Evolutionary conservation across 768 basidiomycete species (phyloP), one percentile per base, ranked within the genome.

Genomic region (Lactarius sp.): DNA sequence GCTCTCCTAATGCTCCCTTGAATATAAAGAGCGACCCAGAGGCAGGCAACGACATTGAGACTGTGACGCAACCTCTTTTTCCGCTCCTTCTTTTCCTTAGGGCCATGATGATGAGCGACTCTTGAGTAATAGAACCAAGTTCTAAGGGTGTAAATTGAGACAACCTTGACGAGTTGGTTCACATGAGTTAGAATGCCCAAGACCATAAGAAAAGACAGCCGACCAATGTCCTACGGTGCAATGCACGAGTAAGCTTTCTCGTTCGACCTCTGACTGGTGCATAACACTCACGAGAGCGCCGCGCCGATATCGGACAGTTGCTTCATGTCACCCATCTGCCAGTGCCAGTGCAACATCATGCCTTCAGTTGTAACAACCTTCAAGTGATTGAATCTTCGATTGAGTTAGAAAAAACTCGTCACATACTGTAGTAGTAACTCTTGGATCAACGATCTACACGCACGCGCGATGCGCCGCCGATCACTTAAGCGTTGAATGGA

Each of bases 11-110:
- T 73, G 27, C 78, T 71, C 9, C 78, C 71, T 44, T 79, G 13
- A 81, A 70, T 12, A 71, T 73, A 16, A 74, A 70, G 50, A 77
- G 75, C 4, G 73, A 41, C 77, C 78, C 81, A 36, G 80, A 76
- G 20, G 64, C 13, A 8, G 62, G 64, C 6, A 71, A 65, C 22
- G 79, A 72, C 39, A 13, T 41, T 2, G 22, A 61, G 6, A 39
- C 34, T 61, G 27, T 4, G 22, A 39, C 6, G 47, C 36, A 61
- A 39, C 7, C 6, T n/a, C 52, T 6, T 27, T 18, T 42, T 54
- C 20, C 22, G 46, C 27, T 2, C 12, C n/a, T 18, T 49, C n/a
- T 18, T 49, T 18, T 49, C 44, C 18, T 39, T 8, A 27, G 14
- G 18, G 13, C 37, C 18, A 52, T 42, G 39, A 7, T 8, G 14